Base-by-base conservation (phyloP, 2,329 filamentous ascomycete genomes). In the Graphiopsis chlorocephala region DNA sequence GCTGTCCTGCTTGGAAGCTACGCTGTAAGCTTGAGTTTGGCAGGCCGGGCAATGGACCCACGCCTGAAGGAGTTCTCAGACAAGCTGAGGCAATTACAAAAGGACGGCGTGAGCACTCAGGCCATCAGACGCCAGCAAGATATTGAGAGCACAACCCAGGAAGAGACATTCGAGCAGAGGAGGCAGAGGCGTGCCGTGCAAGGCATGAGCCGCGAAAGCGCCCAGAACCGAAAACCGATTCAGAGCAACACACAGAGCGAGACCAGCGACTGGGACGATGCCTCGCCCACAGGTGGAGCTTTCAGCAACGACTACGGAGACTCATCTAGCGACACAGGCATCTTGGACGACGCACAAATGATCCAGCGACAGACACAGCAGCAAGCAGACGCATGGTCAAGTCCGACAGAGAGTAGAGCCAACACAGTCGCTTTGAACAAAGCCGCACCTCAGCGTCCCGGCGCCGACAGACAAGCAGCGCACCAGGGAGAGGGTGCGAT, bases 1-100 rank as follows among this genome's bases (percentile, higher is more conserved):
- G 71, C 72, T 11, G 62, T 76, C 11, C 71, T 77, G 58, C 69
- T 75, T 20, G 66, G 67, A 3, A 72, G 63, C 71, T 68, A 74
- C 72, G 68, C 74, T 65, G 26, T 78, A 68, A 73, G 76, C 67
- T 38, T 75, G 11, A 75, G 73, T 33, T 72, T 76, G 23, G 72
- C 73, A 4, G 73, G 73, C 6, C 74, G 76, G 3, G 67, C 72
- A n/a, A 72, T 73, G 25, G 80, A 82, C 66, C 77, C 78, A 12
- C 71, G 77, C 26, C 67, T 82, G 57, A 77, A 75, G 53, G 75
- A 78, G 23, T 77, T 81, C 63, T 74, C 68, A 0, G 67, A 74
- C 10, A 77, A 76, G 25, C 59, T 81, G 55, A 78, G 73, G 65
- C 67, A 73, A 65, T 72, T 59, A 66, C 63, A 60, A 64, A 66